A percentile compares a stretch with the other conserved stretches of the same genome.
phyloP scores from a whole-genome alignment of 2,329 filamentous ascomycete species.

The Monosporascus sp. region DNA sequence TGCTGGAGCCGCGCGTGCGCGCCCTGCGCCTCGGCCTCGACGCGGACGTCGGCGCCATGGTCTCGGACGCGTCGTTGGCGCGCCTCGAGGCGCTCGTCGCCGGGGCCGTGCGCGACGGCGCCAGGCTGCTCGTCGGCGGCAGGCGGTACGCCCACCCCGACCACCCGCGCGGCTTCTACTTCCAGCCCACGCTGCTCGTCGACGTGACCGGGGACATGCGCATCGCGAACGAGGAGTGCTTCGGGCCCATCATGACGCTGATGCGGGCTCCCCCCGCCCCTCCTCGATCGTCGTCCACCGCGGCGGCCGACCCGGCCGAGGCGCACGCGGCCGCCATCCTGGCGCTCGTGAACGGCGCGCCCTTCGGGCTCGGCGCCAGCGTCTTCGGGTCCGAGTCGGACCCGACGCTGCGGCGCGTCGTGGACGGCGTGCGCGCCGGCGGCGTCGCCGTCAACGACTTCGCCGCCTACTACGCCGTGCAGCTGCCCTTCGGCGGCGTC shows the following conservation, averaged over 20 bases:
- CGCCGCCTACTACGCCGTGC: conserved; percentile 85
- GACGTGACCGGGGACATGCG: conserved; percentile 82
- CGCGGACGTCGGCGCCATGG: conserved; percentile 83
- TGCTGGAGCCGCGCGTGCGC: conserved; percentile 68
- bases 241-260: conserved; percentile 83
- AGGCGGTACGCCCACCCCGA: conserved; percentile 65
- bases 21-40: conserved; percentile 70
- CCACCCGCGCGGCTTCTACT: conserved; percentile 81
- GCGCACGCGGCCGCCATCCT: conserved; percentile 56
- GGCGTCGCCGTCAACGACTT: conserved; percentile 98
- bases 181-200: conserved; percentile 82
- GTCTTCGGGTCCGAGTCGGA: conserved; percentile 71
- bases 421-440: conserved; percentile 67
- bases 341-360: conserved; percentile 72
- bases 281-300: not conserved
- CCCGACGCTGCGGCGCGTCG: conserved; percentile 57
- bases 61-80: conserved; percentile 71
- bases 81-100: conserved; percentile 71
- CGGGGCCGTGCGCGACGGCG: conserved; percentile 74
- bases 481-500: conserved; percentile 90
- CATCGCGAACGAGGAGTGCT: conserved; percentile 87
- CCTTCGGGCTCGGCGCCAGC: conserved; percentile 81
- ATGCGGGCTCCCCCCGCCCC: conserved; percentile 66
- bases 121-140: conserved; percentile 76
- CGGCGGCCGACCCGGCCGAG: not conserved